Evolutionary conservation across 257 asterid genomes (phyloP).

Genomic region (Handroanthus guayacan): DNA sequence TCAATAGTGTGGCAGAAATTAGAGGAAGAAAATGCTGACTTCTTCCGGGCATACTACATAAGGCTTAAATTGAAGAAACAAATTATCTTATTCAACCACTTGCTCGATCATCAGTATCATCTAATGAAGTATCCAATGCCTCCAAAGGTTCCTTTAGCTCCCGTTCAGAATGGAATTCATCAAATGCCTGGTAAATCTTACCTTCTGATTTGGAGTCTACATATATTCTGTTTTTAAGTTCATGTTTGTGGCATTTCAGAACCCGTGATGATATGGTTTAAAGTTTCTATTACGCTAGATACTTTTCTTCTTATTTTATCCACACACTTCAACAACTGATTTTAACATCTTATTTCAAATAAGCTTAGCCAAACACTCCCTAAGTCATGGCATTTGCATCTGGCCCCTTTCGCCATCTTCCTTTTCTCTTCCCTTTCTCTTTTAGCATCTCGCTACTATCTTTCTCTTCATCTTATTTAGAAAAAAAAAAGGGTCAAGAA

Average conservation of each 20-base stretch:
- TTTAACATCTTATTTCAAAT: too few relatives aligned
- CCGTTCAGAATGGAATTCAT: slow-evolving; percentile 84
- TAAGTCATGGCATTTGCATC: too few relatives aligned
- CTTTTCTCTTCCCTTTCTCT: background rate
- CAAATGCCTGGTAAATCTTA: slow-evolving; percentile 77
- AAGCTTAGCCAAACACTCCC: too few relatives aligned
- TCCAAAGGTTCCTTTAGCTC: slow-evolving; percentile 82
- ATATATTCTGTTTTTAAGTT: background rate
- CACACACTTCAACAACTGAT: too few relatives aligned
- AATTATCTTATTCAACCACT: slow-evolving; percentile 85
- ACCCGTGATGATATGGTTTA: too few relatives aligned
- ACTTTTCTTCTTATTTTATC: too few relatives aligned
- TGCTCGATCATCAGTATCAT: slow-evolving; percentile 85
- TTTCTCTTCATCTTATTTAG: too few relatives aligned
- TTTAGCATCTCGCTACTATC: background rate
- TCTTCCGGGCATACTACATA: slow-evolving; percentile 91
- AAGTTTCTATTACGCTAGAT: too few relatives aligned
- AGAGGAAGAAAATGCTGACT: slow-evolving; percentile 96
- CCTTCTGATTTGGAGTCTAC: slow-evolving; percentile 28
- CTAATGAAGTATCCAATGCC: slow-evolving; percentile 83
- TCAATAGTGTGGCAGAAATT: slow-evolving; percentile 91
- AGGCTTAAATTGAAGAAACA: slow-evolving; percentile 96
- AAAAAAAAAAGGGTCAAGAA: background rate
- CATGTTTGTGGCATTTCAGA: background rate
- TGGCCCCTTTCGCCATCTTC: slow-evolving; percentile 3